A percentile compares a stretch with the other conserved stretches of the same genome.
phyloP scores from a whole-genome alignment of 192 early-diverging fungal genomes.

The Backusella liffmaniae region DNA sequence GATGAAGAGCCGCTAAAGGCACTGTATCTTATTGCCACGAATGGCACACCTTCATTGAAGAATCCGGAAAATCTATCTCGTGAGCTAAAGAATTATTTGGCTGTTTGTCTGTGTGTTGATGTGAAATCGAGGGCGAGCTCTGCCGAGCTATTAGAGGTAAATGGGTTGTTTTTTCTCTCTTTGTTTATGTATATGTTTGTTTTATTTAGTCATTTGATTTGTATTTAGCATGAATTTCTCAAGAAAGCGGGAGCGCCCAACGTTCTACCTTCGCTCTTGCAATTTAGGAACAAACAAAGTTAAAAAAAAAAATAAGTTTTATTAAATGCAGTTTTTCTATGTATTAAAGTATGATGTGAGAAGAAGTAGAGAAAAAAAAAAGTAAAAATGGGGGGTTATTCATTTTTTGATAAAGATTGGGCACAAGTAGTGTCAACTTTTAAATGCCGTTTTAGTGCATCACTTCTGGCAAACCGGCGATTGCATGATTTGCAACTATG shows the following conservation, averaged over 20 bases:
- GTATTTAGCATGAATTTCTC: slow-evolving; percentile 73
- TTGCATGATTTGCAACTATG: slow-evolving; percentile 71
- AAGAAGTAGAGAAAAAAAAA: not conserved
- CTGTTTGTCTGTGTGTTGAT: slow-evolving; percentile 60
- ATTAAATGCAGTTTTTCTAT: not conserved
- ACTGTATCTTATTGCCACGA: slow-evolving; percentile 93
- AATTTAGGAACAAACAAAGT: slow-evolving; percentile 17
- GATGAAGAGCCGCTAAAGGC: slow-evolving; percentile 91
- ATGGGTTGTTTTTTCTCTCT: not conserved
- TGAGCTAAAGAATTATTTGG: slow-evolving; percentile 57
- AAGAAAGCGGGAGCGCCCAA: slow-evolving; percentile 49
- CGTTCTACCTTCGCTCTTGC: slow-evolving; percentile 16
- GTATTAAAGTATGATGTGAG: not conserved
- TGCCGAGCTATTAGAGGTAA: slow-evolving; percentile 72
- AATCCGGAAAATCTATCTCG: slow-evolving; percentile 51
- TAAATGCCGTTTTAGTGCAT: slow-evolving; percentile 66
- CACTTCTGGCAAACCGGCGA: slow-evolving; percentile 70
- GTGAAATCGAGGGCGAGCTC: slow-evolving; percentile 77
- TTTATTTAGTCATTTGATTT: not conserved
- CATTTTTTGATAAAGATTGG: not conserved
- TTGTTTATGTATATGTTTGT: not conserved
- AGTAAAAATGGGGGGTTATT: not conserved
- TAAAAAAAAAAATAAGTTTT: not conserved
- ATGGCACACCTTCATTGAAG: slow-evolving; percentile 90
- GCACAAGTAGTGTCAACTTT: slow-evolving; percentile 15